Evolutionary conservation across 1,284 basidiomycete species (phyloP).

Genomic region (Heterobasidion occidentale): DNA sequence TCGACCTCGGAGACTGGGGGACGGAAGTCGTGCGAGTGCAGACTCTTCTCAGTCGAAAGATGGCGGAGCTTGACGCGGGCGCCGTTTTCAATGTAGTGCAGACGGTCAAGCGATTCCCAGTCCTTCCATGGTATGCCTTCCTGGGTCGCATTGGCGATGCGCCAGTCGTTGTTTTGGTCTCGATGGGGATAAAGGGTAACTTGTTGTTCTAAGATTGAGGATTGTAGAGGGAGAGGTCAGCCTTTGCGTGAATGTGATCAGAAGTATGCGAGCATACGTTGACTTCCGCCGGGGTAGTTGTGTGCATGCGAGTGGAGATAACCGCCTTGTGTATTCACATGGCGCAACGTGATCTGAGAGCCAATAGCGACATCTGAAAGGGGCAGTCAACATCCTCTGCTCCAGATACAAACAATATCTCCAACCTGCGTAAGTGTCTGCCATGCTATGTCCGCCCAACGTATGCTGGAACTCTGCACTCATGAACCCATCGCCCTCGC

Average conservation of each 20-base stretch:
- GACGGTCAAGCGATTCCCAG: slow-evolving; percentile 41
- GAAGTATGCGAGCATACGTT: slow-evolving; percentile 44
- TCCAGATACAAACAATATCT: slow-evolving; percentile 4
- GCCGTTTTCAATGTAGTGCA: slow-evolving; percentile 61
- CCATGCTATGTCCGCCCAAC: slow-evolving; percentile 85
- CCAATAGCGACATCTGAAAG: slow-evolving; percentile 77
- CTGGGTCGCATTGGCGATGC: slow-evolving; percentile 64
- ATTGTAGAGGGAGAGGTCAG: background rate
- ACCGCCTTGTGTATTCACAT: slow-evolving; percentile 95
- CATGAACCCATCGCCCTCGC: slow-evolving; percentile 99
- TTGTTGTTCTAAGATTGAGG: slow-evolving; percentile 73
- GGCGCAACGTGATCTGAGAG: slow-evolving; percentile 78
- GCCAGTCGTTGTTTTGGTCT: slow-evolving; percentile 90
- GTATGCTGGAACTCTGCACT: slow-evolving; percentile 98
- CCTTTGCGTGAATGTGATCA: background rate
- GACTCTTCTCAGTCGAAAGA: slow-evolving; percentile 71
- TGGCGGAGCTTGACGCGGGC: slow-evolving; percentile 83
- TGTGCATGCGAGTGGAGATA: slow-evolving; percentile 95
- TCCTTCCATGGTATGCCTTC: slow-evolving; percentile 44
- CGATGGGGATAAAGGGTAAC: slow-evolving; percentile 96
- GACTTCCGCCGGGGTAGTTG: slow-evolving; percentile 81
- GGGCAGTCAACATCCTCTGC: slow-evolving; percentile 2
- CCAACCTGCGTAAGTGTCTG: slow-evolving; percentile 84
- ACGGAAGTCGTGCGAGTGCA: slow-evolving; percentile 93
- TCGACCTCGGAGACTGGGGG: slow-evolving; percentile 98